Conservation (phyloP, 139 green algal genomes). For the Pleodorina starrii region DNA sequence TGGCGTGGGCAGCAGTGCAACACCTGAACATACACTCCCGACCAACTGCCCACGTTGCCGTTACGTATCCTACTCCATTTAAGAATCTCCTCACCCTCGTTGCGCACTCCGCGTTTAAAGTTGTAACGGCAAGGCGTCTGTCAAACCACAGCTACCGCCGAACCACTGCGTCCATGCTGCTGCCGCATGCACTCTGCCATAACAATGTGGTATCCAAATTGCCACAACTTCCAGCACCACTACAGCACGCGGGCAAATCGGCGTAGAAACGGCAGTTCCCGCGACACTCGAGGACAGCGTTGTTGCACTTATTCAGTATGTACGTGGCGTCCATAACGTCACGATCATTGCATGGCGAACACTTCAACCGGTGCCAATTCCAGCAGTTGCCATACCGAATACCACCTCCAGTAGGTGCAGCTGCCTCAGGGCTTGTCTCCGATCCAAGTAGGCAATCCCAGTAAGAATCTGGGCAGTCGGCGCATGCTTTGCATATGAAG, state of each 20-base stretch:
- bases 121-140: too few relatives aligned
- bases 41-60: too few relatives aligned
- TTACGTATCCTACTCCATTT: too few relatives aligned
- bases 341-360: conserved; percentile 13
- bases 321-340: background rate
- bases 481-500: too few relatives aligned
- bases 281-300: background rate
- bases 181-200: background rate
- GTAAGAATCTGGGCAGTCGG: conserved; percentile 18
- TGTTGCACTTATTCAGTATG: conserved; percentile 26
- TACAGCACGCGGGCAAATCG: background rate
- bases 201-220: background rate
- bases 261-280: conserved; percentile 11
- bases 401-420: background rate
- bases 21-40: too few relatives aligned
- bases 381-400: conserved; percentile 11
- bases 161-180: too few relatives aligned
- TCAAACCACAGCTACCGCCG: too few relatives aligned
- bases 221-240: background rate
- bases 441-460: conserved; percentile 10
- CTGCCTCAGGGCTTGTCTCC: background rate
- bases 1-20: too few relatives aligned
- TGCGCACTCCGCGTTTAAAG: too few relatives aligned
- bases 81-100: too few relatives aligned
- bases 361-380: background rate